Evolutionary conservation across 768 basidiomycete genomes (phyloP).

Genomic region (Suillus discolor): DNA sequence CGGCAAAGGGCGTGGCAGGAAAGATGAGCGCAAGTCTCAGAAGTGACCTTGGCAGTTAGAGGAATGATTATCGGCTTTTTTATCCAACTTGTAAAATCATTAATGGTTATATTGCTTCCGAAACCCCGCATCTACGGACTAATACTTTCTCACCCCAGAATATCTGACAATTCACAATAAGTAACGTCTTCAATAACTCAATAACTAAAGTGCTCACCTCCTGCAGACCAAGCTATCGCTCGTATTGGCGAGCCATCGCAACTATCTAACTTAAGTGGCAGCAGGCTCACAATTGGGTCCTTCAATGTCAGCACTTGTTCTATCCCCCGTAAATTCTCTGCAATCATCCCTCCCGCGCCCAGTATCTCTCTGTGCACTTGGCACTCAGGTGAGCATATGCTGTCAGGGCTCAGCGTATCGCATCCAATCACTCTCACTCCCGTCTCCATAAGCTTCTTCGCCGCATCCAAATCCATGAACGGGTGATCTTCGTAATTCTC

Average conservation of each 20-base stretch:
- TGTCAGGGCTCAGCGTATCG: conserved; percentile 69
- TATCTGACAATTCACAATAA: no score
- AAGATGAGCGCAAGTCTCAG: neutral
- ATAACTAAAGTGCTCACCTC: neutral
- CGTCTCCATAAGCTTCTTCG: conserved; percentile 45
- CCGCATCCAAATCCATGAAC: conserved; percentile 54
- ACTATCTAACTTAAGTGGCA: conserved; percentile 58
- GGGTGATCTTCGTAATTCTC: conserved; percentile 59
- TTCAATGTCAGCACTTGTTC: conserved; percentile 38
- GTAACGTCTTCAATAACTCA: no score
- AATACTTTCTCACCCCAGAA: no score
- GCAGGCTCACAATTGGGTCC: conserved; percentile 49
- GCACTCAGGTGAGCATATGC: conserved; percentile 41
- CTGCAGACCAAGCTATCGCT: conserved; percentile 53
- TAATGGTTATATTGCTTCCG: conserved; percentile 2
- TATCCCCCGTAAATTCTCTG: conserved; percentile 67
- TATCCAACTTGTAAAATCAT: conserved; percentile 1
- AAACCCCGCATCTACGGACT: neutral
- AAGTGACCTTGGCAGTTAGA: neutral
- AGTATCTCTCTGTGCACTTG: conserved; percentile 60
- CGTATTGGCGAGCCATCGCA: conserved; percentile 70
- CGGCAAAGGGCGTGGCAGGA: neutral
- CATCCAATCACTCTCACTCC: conserved; percentile 61
- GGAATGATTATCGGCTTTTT: conserved; percentile 8
- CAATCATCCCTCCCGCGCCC: conserved; percentile 63